Evolutionary conservation across 2,329 filamentous ascomycete genomes (phyloP).

Genomic region (Verticillium nonalfalfae): DNA sequence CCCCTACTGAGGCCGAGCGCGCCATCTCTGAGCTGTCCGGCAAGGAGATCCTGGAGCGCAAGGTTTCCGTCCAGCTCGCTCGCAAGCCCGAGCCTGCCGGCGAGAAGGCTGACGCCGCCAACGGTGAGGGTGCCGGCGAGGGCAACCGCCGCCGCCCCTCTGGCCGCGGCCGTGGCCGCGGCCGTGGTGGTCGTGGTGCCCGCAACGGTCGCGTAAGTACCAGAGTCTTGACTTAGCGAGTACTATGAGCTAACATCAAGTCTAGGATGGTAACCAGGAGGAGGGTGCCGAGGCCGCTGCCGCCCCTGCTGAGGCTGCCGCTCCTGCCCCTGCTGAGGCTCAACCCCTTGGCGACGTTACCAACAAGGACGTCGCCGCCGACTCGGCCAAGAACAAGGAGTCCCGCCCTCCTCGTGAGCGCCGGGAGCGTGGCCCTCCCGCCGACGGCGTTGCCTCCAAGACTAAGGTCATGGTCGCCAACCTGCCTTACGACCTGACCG

Average conservation of each 20-base stretch:
- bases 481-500: conserved; percentile 93
- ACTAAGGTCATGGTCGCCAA: conserved; percentile 99
- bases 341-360: conserved; percentile 57
- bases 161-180: conserved; percentile 62
- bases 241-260: background rate
- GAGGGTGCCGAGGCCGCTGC: conserved; percentile 19
- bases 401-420: conserved; percentile 53
- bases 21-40: conserved; percentile 94
- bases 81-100: conserved; percentile 88
- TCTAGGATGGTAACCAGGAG: conserved; percentile 37
- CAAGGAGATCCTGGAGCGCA: conserved; percentile 96
- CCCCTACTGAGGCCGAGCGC: conserved; percentile 87
- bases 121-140: conserved; percentile 69
- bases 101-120: conserved; percentile 68
- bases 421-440: conserved; percentile 85
- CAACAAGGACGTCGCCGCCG: conserved; percentile 50
- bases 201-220: conserved; percentile 47
- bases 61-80: conserved; percentile 97
- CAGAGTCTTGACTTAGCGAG: conserved; percentile 4
- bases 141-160: conserved; percentile 57
- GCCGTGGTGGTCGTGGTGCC: conserved; percentile 63
- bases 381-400: conserved; percentile 50
- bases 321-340: conserved; percentile 43
- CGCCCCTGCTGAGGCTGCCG: conserved; percentile 36
- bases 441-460: conserved; percentile 96